A percentile compares a stretch with the other conserved stretches of the same genome.
phyloP scores from a whole-genome alignment of 2,329 filamentous ascomycete genomes.

The Apiospora phragmitis region DNA sequence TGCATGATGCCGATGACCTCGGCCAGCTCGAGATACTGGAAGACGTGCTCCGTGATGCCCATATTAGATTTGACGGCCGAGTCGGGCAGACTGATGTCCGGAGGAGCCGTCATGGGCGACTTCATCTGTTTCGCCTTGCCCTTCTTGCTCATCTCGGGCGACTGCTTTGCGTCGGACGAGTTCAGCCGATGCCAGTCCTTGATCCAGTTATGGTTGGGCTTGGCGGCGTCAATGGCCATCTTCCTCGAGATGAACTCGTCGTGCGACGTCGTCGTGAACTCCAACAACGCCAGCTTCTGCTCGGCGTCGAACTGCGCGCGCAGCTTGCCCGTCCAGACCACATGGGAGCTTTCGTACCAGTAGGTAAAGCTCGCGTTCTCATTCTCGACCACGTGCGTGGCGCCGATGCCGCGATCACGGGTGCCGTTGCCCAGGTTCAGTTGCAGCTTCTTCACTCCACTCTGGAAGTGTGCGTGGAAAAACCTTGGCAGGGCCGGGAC shows the following conservation, averaged over 20 bases:
- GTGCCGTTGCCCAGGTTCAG: constrained; percentile 74
- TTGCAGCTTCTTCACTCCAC: constrained; percentile 83
- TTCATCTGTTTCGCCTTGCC: constrained; percentile 59
- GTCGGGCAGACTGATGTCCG: constrained; percentile 61
- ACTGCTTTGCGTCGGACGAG: constrained; percentile 55
- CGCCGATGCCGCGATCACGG: constrained; percentile 58
- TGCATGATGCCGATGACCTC: constrained; percentile 54
- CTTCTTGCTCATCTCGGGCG: constrained; percentile 70
- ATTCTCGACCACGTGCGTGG: constrained; percentile 75
- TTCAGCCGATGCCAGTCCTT: constrained; percentile 67
- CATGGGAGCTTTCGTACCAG: constrained; percentile 83
- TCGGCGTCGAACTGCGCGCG: constrained; percentile 77
- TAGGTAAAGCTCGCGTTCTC: constrained; percentile 79
- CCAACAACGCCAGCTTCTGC: constrained; percentile 81
- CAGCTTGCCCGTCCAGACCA: constrained; percentile 75
- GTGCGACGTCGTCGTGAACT: constrained; percentile 74
- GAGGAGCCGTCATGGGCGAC: constrained; percentile 58
- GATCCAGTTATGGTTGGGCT: constrained; percentile 63
- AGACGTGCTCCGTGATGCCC: constrained; percentile 61
- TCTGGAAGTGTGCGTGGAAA: constrained; percentile 86
- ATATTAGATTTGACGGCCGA: constrained; percentile 56
- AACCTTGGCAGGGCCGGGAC: constrained; percentile 82
- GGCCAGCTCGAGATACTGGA: constrained; percentile 67
- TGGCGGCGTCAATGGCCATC: constrained; percentile 60
- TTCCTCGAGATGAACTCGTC: constrained; percentile 82